Base-by-base conservation (phyloP, 306 rosid genomes). In the Citrullus colocynthis region DNA sequence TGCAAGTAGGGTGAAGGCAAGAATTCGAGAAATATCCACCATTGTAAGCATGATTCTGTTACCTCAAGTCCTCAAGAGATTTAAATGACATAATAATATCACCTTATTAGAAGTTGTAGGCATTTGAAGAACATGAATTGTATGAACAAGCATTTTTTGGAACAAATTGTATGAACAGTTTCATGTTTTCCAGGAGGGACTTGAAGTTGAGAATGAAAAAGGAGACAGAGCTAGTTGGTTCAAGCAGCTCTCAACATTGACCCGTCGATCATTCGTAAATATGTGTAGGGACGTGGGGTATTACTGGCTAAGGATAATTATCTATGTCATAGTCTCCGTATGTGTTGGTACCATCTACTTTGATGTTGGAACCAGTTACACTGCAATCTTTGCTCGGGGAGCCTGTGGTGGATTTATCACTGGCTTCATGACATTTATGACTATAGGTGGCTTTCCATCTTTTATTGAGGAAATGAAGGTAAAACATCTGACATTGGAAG, bases 341-440 rank as follows among this genome's bases (percentile, higher is more conserved):
- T 95, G 97, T 80, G 99, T 95, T 17, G 99, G 99, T 77, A 95
- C 99, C 8, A 88, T 95, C 79, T 95, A 90, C 80, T 95, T 83
- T 67, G 91, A 91, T 24, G 73, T 95, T 80, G 99, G 99, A 51
- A 82, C 85, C 6, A 79, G 97, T 85, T 95, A 95, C 81, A 84
- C 92, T 76, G 90, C 99, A 9, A 95, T 95, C 87, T 82, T 92
- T n/a, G 99, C 99, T 5, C 85, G 99, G 8, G 94, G 92, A 67
- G 97, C 99, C 28, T 95, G 99, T 51, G 97, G 96, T 65, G 99
- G 87, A n/a, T 95, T 95, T 65, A 86, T 95, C 56, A 89, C 97
- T 18, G 99, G 99, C 72, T 95, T 95, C 32, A 95, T 95, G 99
- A 95, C 99, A 78, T 95, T 95, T 81, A 95, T 95, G 99, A 90